Percentiles rank a stretch among this genome's conserved stretches.
These are phyloP conservation scores for Venturia pyrina DNA, from an alignment of 2,329 filamentous ascomycete species.

Conservation along the genomic window DNA sequence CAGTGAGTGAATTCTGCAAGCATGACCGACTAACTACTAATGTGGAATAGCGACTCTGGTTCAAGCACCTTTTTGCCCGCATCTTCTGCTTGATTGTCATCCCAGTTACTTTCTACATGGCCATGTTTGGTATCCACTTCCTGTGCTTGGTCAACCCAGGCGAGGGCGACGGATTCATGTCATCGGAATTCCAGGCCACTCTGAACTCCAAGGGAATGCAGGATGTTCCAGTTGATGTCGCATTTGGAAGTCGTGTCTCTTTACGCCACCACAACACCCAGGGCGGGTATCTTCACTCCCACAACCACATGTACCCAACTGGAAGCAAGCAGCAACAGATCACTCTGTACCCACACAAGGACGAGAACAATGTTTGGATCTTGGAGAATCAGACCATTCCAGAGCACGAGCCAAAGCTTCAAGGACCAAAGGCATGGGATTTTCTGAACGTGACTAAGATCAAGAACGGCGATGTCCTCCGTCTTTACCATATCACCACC, in stretches of 20 bases:
- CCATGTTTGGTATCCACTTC: conserved; percentile 97
- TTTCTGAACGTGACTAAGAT: conserved; percentile 58
- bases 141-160: conserved; percentile 86
- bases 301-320: conserved; percentile 92
- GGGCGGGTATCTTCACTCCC: conserved; percentile 93
- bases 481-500: conserved; percentile 74
- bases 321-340: conserved; percentile 99
- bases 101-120: conserved; percentile 82
- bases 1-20: conserved; percentile 38
- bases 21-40: conserved; percentile 15
- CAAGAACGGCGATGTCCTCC: conserved; percentile 69
- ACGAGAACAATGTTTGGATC: conserved; percentile 93
- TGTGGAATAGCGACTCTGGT: conserved; percentile 55
- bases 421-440: conserved; percentile 79
- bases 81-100: conserved; percentile 87
- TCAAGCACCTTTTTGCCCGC: conserved; percentile 89
- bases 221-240: conserved; percentile 85
- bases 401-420: conserved; percentile 65
- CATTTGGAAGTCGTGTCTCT: conserved; percentile 74
- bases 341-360: conserved; percentile 96
- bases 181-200: conserved; percentile 95
- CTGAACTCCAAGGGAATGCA: conserved; percentile 95
- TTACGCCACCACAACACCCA: conserved; percentile 95
- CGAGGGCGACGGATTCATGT: conserved; percentile 98
- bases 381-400: conserved; percentile 96